Evolutionary conservation across 202 grass and related monocot genomes (phyloP), one percentile per base, ranked within the genome.

Genomic region (Cymbopogon flexuosus): DNA sequence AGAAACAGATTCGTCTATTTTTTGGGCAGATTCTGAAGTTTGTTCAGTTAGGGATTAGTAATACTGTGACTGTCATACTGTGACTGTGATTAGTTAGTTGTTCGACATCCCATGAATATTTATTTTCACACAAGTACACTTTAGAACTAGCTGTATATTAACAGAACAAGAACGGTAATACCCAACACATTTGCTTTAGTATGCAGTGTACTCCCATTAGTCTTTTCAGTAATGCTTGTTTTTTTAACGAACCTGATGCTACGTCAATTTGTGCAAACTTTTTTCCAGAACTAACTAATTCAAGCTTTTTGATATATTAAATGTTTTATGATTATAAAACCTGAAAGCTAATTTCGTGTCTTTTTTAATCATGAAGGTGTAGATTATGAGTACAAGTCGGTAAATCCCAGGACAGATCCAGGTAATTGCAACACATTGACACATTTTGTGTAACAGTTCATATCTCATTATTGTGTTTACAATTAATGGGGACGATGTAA

Each of bases 381-480:
- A 79, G 84, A 89, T 47, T 97, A 94, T 22, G 94, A 97, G 83
- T 97, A 94, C 84, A 94, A 84, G 79, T 82, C 94, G 23, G 88
- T 97, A 52, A 81, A 94, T 46, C 89, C 91, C 52, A 82, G 85
- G 8, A 81, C 66, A 42, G 71, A 89, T 84, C 66, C 86, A 87
- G 84, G 94, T 97, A 75, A 41, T 2, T 4, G 35, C 9, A 68
- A 22, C 7, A 40, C 0, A 8, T 21, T 54, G 18, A 29, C 18
- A 40, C 21, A 68, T 65, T 56, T 33, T 2, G 0, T 57, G 46
- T 58, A 18, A 0, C 29, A 47, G 9, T 27, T 18, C 9, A 6
- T 24, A 67, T 40, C 37, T 40, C 37, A 40, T 40, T 40, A 7
- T 40, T 7, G 6, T 8, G 7, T 40, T 40, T 40, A 40, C 37